Conservation (phyloP, 1,139 yeast species). For the Saccharomyces hybrid region DNA sequence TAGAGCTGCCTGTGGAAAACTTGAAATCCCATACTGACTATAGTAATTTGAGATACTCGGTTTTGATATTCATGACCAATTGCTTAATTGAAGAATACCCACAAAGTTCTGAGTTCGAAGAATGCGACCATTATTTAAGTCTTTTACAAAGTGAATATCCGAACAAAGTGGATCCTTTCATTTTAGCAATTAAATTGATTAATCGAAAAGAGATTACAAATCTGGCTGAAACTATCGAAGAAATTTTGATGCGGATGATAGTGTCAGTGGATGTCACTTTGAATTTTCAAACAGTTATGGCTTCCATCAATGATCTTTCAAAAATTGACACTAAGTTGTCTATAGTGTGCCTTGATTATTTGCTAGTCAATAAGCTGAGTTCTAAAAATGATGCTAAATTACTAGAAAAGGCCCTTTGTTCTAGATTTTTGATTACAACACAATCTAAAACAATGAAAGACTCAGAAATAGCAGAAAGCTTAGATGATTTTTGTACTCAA, state of each 20-base stretch:
- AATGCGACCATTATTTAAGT: conserved; percentile 9
- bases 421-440: conserved; percentile 18
- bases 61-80: conserved; percentile 11
- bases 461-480: conserved; percentile 13
- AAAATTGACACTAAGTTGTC: conserved; percentile 11
- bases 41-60: conserved; percentile 12
- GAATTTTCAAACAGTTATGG: conserved; percentile 15
- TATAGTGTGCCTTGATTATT: conserved; percentile 18
- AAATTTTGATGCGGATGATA: conserved; percentile 21
- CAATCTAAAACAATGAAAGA: conserved; percentile 16
- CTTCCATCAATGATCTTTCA: conserved; percentile 19
- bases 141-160: conserved; percentile 18
- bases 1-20: conserved; percentile 12
- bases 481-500: conserved; percentile 10
- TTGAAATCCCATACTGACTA: conserved; percentile 17
- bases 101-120: conserved; percentile 1
- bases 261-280: conserved; percentile 12
- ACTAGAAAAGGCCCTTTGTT: conserved; percentile 14
- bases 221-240: conserved; percentile 10
- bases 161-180: conserved; percentile 19
- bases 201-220: conserved; percentile 6
- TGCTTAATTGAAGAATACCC: conserved; percentile 9
- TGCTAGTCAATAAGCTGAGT: conserved; percentile 17
- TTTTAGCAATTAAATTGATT: conserved; percentile 12
- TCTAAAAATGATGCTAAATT: conserved; percentile 11